Evolutionary conservation across 2,329 filamentous ascomycete species (phyloP), one percentile per base, ranked within the genome.

Genomic region (Huntiella bhutanensis): DNA sequence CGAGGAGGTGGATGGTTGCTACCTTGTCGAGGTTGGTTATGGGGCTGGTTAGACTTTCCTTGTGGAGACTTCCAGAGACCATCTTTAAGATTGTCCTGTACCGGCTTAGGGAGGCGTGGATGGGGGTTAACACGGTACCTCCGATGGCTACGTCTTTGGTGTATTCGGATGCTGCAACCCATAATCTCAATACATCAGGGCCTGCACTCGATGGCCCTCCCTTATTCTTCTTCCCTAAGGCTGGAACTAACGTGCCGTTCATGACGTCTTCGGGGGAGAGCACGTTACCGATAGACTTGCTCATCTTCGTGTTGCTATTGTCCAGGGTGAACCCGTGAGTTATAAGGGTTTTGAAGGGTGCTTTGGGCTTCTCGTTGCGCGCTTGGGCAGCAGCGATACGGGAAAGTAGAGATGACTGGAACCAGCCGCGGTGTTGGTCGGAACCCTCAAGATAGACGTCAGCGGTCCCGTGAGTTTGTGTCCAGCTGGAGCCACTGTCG

Each of bases 401-500:
- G 0, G 91, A 96, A 47, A 98, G 70, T 8, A 98, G 70, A 52
- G 86, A 93, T 5, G 91, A 96, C 61, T 98, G 91, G 59, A 98
- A 98, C 91, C 91, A 98, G 28, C 91, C 91, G 35, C 91, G 80
- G 61, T 98, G 91, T 59, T 98, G 91, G 59, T 98, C 91, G 3
- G 81, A 83, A 32, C 91, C 91, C 64, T 98, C 91, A 2, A 96
- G 71, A 58, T 93, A 96, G 17, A 96, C 72, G 58, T 98, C 86
- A 0, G 85, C 85, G 17, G 59, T 77, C 6, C 60, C 54, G 10
- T 41, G 32, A 22, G 64, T 67, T 57, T 74, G 69, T 3, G 69
- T 81, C 91, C 91, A 98, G 56, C 85, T 94, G 43, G 82, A 94
- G 4, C 91, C 91, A 53, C 91, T 96, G 60, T 98, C 91, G 55